Conservation (phyloP, 352 stramenopile genomes). For the Pythium myriotylum region DNA sequence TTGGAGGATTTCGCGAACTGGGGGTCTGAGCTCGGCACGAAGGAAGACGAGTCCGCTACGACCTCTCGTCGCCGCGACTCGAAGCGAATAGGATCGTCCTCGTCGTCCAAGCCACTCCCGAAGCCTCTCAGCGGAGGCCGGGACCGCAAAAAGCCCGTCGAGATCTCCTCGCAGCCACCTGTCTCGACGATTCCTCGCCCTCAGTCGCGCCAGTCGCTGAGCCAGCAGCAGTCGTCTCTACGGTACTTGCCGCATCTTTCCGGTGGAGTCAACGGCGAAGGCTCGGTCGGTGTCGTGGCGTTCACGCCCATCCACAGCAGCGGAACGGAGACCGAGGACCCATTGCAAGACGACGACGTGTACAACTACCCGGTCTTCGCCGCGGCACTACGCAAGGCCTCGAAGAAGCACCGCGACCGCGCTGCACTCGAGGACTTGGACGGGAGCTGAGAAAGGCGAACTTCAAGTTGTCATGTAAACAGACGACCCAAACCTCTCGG, state of each 20-base stretch:
- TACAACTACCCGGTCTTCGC: constrained; percentile 64
- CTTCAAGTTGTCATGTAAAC: constrained; percentile 35
- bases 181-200: constrained; percentile 9
- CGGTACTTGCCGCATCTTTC: constrained; percentile 29
- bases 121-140: constrained; percentile 18
- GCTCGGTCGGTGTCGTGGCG: not conserved
- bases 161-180: not conserved
- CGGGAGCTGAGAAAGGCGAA: constrained; percentile 43
- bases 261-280: not conserved
- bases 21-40: constrained; percentile 3
- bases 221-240: constrained; percentile 19
- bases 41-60: constrained; percentile 13
- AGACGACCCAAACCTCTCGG: not conserved
- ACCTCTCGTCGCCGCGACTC: constrained; percentile 13
- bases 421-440: constrained; percentile 44
- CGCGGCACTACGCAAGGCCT: constrained; percentile 28
- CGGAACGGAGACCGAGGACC: constrained; percentile 23
- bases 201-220: constrained; percentile 24
- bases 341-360: constrained; percentile 33
- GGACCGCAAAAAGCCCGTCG: constrained; percentile 13
- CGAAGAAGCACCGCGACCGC: constrained; percentile 56
- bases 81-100: constrained; percentile 2
- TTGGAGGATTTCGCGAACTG: constrained; percentile 20
- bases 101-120: constrained; percentile 10
- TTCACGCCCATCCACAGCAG: not conserved